Evolutionary conservation across 2,329 filamentous ascomycete species (phyloP).

Genomic region (Trichophyton schoenleinii): DNA sequence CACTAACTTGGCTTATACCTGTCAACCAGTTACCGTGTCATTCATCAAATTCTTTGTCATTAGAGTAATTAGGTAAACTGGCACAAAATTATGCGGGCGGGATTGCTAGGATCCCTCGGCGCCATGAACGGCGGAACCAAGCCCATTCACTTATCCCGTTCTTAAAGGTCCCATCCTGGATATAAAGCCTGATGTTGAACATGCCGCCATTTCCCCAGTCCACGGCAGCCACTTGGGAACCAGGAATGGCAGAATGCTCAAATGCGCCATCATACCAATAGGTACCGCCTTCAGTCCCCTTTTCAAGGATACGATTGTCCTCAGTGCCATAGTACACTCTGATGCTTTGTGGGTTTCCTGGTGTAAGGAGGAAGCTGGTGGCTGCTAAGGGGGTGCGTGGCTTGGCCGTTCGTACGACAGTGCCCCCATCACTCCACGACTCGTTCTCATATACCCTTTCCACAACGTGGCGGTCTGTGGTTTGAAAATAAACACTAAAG

Average conservation of each 20-base stretch:
- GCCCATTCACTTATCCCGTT: slow-evolving; percentile 1
- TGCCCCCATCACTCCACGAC: not conserved
- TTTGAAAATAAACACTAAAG: not conserved
- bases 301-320: not conserved
- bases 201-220: not conserved
- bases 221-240: not conserved
- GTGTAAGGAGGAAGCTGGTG: not conserved
- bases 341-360: not conserved
- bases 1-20: too few relatives aligned
- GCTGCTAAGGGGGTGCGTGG: not conserved
- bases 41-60: not conserved
- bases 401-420: not conserved
- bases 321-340: not conserved
- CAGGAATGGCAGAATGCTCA: not conserved
- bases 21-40: too few relatives aligned
- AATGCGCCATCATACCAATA: slow-evolving; percentile 1
- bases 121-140: not conserved
- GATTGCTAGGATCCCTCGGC: not conserved
- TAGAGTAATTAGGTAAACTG: not conserved
- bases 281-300: not conserved
- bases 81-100: not conserved
- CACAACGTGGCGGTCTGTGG: not conserved
- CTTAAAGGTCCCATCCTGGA: not conserved
- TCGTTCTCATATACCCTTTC: not conserved
- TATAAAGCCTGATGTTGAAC: not conserved